These are phyloP conservation scores for Lachancea fermentati DNA, from an alignment of 805 yeast species.

Conservation along the genomic window DNA sequence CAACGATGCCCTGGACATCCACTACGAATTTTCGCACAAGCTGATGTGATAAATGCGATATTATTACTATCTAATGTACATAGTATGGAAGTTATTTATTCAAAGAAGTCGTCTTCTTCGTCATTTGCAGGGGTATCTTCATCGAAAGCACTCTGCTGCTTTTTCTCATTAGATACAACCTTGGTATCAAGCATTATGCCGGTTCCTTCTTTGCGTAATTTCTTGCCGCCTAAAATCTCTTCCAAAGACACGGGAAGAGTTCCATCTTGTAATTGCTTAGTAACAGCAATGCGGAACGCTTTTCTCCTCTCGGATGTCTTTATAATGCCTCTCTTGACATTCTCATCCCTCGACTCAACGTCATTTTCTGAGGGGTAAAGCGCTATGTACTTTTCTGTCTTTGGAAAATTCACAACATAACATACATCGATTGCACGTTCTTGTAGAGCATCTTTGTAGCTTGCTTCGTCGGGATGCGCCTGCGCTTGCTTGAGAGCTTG, in stretches of 20 bases:
- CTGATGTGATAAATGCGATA: slow-evolving; percentile 5
- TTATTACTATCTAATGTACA: slow-evolving; percentile 3
- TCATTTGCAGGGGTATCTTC: slow-evolving; percentile 21
- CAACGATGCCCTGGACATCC: slow-evolving; percentile 62
- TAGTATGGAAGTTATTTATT: slow-evolving; percentile 19
- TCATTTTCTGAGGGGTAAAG: slow-evolving; percentile 49
- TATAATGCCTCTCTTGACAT: slow-evolving; percentile 37
- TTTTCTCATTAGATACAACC: slow-evolving; percentile 10
- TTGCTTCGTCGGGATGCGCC: slow-evolving; percentile 23
- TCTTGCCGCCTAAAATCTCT: slow-evolving; percentile 36
- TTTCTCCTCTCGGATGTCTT: slow-evolving; percentile 40
- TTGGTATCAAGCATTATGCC: slow-evolving; percentile 20
- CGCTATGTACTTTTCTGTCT: slow-evolving; percentile 71
- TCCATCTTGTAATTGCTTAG: slow-evolving; percentile 45
- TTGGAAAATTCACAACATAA: slow-evolving; percentile 74
- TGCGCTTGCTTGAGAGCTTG: slow-evolving; percentile 33
- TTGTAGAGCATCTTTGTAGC: slow-evolving; percentile 36
- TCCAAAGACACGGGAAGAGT: slow-evolving; percentile 54
- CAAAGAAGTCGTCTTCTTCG: slow-evolving; percentile 40
- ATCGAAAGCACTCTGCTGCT: slow-evolving; percentile 16
- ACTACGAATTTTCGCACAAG: slow-evolving; percentile 33
- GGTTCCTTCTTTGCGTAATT: slow-evolving; percentile 20
- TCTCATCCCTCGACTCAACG: slow-evolving; percentile 18
- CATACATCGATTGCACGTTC: slow-evolving; percentile 66
- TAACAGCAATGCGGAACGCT: slow-evolving; percentile 49